Evolutionary conservation across 176 grass and related monocot species (phyloP), one percentile per base, ranked within the genome.

Genomic region (Triticum urartu): DNA sequence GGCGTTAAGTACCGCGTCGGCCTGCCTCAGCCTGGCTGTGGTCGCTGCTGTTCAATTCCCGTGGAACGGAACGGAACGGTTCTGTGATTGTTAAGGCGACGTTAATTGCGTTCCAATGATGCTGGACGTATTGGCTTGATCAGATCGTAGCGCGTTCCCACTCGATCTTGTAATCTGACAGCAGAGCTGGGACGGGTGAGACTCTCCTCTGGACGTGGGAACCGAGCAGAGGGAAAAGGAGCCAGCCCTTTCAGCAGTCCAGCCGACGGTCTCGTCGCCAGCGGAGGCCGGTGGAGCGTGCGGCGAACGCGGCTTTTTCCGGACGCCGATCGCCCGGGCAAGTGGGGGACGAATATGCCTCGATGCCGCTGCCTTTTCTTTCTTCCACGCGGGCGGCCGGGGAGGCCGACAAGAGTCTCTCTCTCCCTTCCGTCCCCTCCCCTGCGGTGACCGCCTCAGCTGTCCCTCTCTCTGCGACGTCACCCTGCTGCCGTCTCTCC

Each of bases 341-440:
- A 75, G 73, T 76, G 73, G 73, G 39, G 42, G 15, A 21, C 47
- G 74, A 77, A 77, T 77, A 21, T 77, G 74, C 74, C 74, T 20
- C 15, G 14, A 24, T 72, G 35, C 68, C 17, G 34, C 67, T 54
- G 73, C 47, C n/a, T 30, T 76, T 76, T 50, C 72, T 76, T 76
- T 50, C 72, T 11, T 32, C 74, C 17, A 56, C 26, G 47, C 25
- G 17, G 74, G 6, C 26, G 48, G 47, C 47, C 74, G 17, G 9
- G n/a, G 60, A 63, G 60, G 20, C 60, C 60, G 21, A 63, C 74
- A 11, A 76, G 56, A 54, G 26, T 45, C 14, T 2, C 70, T 33
- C 14, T 4, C 70, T 72, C 1, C 35, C 9, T 39, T 24, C 11
- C 5, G 0, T 11, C n/a, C 9, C 60, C 60, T 63, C 18, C n/a